A percentile compares a stretch with the other conserved stretches of the same genome.
Evolutionary conservation across 2,329 filamentous ascomycete species (phyloP).

Genomic region (Diaporthe amygdali): DNA sequence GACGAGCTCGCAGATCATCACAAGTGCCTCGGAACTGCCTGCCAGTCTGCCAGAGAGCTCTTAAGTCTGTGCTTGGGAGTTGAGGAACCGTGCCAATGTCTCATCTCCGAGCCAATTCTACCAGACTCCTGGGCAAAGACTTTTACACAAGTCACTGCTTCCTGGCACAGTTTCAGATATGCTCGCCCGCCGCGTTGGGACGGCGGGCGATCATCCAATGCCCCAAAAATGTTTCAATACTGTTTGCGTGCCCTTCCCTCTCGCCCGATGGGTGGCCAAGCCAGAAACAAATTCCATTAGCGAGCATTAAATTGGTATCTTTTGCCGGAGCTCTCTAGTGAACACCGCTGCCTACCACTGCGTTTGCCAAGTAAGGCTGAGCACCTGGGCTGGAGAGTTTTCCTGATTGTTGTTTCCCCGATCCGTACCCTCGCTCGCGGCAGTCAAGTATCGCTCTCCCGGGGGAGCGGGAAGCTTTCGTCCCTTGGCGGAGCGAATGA

Average conservation of each 20-base stretch:
- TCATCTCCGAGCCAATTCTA: constrained; percentile 10
- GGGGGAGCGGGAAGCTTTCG: neutral
- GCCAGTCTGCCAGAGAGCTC: no score
- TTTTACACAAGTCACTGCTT: neutral
- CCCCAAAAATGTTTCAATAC: neutral
- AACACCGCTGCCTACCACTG: neutral
- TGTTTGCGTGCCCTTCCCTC: neutral
- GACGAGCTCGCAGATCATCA: constrained; percentile 3
- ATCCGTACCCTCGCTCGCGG: neutral
- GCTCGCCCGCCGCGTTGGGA: constrained; percentile 1
- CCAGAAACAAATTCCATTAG: neutral
- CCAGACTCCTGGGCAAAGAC: neutral
- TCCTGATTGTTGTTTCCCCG: neutral
- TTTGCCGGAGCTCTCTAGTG: neutral
- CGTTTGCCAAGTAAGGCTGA: constrained; percentile 15
- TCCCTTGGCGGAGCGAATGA: neutral
- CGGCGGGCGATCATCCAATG: constrained; percentile 5
- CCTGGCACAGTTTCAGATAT: constrained; percentile 1
- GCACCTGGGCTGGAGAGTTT: neutral
- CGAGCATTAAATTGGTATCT: neutral
- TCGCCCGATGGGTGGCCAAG: no score
- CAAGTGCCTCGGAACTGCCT: neutral
- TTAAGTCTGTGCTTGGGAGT: neutral
- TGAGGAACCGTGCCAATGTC: constrained; percentile 11
- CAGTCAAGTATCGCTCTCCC: neutral